Evolutionary conservation across 2,329 filamentous ascomycete species (phyloP).

Genomic region (Aspergillus thermomutatus): DNA sequence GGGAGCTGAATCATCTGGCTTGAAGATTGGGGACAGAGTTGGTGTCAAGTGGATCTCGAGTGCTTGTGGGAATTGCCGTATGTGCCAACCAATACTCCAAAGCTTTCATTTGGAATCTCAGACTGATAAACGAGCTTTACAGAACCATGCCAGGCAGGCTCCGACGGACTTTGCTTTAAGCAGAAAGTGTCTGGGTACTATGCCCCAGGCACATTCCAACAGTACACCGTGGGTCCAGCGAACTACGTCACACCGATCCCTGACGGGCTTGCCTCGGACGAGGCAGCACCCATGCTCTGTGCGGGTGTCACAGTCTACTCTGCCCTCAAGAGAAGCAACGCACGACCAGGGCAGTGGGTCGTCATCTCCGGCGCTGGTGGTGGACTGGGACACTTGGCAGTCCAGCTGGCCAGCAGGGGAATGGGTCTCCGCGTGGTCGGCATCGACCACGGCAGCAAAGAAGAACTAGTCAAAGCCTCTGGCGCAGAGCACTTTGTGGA

Average conservation of each 20-base stretch:
- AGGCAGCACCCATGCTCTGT: conserved; percentile 65
- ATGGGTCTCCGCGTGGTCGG: conserved; percentile 65
- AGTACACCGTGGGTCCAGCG: conserved; percentile 62
- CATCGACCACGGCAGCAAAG: conserved; percentile 62
- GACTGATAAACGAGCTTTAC: conserved; percentile 1
- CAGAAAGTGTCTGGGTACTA: conserved; percentile 64
- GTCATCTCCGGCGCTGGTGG: conserved; percentile 60
- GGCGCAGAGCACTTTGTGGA: conserved; percentile 67
- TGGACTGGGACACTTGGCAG: conserved; percentile 62
- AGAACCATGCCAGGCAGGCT: conserved; percentile 52
- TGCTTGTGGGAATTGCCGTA: conserved; percentile 54
- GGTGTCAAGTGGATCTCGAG: conserved; percentile 66
- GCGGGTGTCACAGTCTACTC: conserved; percentile 66
- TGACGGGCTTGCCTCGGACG: conserved; percentile 55
- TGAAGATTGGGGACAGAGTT: conserved; percentile 66
- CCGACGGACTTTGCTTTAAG: conserved; percentile 55
- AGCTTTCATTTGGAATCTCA: background rate
- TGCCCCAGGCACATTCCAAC: conserved; percentile 69
- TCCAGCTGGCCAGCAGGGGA: conserved; percentile 58
- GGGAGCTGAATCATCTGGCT: conserved; percentile 51
- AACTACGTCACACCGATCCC: conserved; percentile 70
- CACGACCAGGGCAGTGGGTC: conserved; percentile 58
- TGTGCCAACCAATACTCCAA: conserved; percentile 9
- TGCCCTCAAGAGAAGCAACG: conserved; percentile 60
- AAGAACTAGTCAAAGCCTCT: conserved; percentile 54